Evolutionary conservation across 495 filamentous ascomycete species (phyloP), one percentile per base, ranked within the genome.

Genomic region (Daldinia decipiens): DNA sequence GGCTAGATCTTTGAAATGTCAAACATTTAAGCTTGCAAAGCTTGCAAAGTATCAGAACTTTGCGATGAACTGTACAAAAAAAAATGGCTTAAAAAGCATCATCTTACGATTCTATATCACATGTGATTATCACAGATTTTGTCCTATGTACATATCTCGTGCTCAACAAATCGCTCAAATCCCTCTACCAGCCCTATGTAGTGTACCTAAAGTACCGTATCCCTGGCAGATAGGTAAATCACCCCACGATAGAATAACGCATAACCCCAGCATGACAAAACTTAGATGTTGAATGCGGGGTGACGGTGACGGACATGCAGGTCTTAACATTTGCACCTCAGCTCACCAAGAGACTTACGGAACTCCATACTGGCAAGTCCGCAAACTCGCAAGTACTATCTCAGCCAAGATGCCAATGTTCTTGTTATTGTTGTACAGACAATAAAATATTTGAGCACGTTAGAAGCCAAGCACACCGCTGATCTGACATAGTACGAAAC

Each of bases 91-190:
- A 68, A 65, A 15, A 9, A 65, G 13, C 36, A 47, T 45, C 31
- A 64, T 59, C n/a, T 52, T 50, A 34, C 40, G 21, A 21, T 50
- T 17, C 17, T 32, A 55, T 65, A 53, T 68, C 63, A 67, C 64
- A 72, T 68, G 64, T 67, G 55, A 68, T 52, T 24, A 58, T 2
- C 24, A 17, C 29, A 31, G 26, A 17, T 32, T 34, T 45, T 53
- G 36, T 56, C 36, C 51, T 32, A n/a, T n/a, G n/a, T n/a, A n/a
- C n/a, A n/a, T n/a, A 59, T 21, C 9, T 38, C 24, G 5, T 39
- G 1, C 24, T 40, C 61, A 68, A 68, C 60, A 72, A 72, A 72
- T 72, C 70, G 56, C 70, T 72, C 70, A 72, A 31, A 68, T 65
- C 67, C 45, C 58, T 45, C 65, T 56, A 52, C 43, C 59, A 71